phyloP scores from a whole-genome alignment of 2,329 filamentous ascomycete species.

The Ascochyta koolunga region DNA sequence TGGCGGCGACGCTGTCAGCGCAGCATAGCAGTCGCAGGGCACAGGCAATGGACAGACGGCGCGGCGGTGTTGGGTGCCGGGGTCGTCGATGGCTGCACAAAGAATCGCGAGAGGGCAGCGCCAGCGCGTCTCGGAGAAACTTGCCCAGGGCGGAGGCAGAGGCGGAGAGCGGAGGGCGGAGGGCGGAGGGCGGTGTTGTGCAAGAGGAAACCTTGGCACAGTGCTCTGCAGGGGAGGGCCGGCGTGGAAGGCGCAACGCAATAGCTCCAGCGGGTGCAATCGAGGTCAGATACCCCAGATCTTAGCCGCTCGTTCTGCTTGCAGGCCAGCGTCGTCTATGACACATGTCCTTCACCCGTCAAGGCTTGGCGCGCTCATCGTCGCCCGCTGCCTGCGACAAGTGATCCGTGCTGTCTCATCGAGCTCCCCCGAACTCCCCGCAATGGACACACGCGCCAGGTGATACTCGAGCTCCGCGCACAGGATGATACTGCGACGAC shows the following conservation, averaged over 20 bases:
- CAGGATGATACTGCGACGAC: conserved; percentile 6
- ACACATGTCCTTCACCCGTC: conserved; percentile 1
- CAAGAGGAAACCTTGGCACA: not conserved
- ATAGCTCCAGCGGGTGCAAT: not conserved
- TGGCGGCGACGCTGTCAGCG: conserved; percentile 18
- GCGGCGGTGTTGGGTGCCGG: conserved; percentile 25
- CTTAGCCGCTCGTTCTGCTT: not conserved
- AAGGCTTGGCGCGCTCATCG: conserved; percentile 12
- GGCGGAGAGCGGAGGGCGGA: not conserved
- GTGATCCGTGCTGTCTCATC: conserved; percentile 26
- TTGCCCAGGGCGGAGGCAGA: conserved; percentile 17
- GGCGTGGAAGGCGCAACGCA: not conserved
- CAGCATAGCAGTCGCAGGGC: conserved; percentile 33
- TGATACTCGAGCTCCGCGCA: conserved; percentile 16
- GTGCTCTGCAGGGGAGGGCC: not conserved
- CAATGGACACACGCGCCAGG: conserved; percentile 20
- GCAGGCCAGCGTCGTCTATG: not conserved
- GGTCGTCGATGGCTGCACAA: conserved; percentile 24
- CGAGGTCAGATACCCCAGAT: not conserved
- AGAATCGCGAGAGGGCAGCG: conserved; percentile 13
- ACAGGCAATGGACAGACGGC: conserved; percentile 12
- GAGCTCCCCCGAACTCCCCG: conserved; percentile 39
- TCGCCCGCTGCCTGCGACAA: conserved; percentile 10
- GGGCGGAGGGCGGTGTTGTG: not conserved
- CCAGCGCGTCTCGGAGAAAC: conserved; percentile 20